These are phyloP conservation scores for Penicillium glabrum DNA, from an alignment of 2,329 filamentous ascomycete genomes.

Conservation along the genomic window DNA sequence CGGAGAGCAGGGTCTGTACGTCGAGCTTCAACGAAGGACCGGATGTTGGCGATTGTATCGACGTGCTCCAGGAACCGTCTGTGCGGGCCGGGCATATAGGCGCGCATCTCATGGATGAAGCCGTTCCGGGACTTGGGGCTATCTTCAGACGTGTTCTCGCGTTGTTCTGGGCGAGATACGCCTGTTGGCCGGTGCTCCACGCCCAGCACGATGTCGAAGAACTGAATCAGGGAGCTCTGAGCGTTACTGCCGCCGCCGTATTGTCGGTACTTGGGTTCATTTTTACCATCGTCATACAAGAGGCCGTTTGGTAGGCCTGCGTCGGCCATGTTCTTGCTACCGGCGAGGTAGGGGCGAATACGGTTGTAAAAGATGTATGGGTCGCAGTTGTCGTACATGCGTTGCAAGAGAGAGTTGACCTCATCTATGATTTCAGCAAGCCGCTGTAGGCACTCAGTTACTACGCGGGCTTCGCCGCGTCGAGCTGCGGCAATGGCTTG, in stretches of 20 bases:
- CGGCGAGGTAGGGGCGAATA: conserved; percentile 92
- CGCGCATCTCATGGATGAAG: conserved; percentile 95
- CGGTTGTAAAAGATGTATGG: conserved; percentile 93
- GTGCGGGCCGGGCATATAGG: conserved; percentile 94
- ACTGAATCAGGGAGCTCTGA: conserved; percentile 94
- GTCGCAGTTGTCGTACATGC: conserved; percentile 95
- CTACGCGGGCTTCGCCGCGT: conserved; percentile 65
- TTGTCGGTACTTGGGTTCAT: conserved; percentile 69
- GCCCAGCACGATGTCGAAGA: conserved; percentile 90
- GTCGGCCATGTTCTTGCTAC: conserved; percentile 96
- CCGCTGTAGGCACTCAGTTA: conserved; percentile 72
- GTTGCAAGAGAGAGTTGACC: conserved; percentile 71
- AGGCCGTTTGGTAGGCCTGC: conserved; percentile 87
- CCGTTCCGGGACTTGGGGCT: conserved; percentile 65
- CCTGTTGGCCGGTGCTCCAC: conserved; percentile 90
- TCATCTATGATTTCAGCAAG: conserved; percentile 90
- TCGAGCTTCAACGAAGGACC: conserved; percentile 71
- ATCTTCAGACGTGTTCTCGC: conserved; percentile 33
- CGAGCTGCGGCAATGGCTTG: conserved; percentile 80
- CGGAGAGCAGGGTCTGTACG: conserved; percentile 64
- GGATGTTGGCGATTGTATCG: conserved; percentile 77
- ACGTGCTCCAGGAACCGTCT: conserved; percentile 85
- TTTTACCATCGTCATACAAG: conserved; percentile 78
- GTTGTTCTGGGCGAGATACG: conserved; percentile 50
- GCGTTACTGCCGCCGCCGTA: conserved; percentile 95